Base-by-base conservation (phyloP, 768 basidiomycete species). In the Lentinula sp. region DNA sequence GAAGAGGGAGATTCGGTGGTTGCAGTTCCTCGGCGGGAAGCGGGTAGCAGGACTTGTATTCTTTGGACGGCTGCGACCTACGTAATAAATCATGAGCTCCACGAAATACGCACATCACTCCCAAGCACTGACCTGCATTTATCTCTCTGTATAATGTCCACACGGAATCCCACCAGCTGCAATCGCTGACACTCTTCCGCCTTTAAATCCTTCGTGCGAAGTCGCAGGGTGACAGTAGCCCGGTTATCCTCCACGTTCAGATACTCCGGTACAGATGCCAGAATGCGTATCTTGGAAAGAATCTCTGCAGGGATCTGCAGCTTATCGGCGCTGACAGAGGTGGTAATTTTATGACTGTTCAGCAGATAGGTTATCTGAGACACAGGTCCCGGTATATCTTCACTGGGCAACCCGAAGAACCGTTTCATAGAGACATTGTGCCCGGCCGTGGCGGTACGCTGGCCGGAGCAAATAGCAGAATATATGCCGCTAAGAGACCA, bases 141-240 rank as follows among this genome's bases (percentile, higher is more conserved):
- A 66, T 93, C 91, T 43, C 74, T 71, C 63, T 94, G 91, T 37
- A 81, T 70, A 33, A 91, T 65, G 59, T 87, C 79, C 5, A 87
- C 70, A 6, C 76, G 72, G 62, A 93, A 80, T 6, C 77, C 81
- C 28, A 78, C 75, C 18, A 91, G 67, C 60, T 81, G 83, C 15
- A 94, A 69, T 46, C 79, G 79, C 63, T 79, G 74, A 66, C 86
- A 81, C 39, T 85, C 75, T 6, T 71, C 74, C 35, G 73, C 73
- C 1, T 77, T 67, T 60, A 90, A 68, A 59, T 77, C 79, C 57
- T 81, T 76, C 13, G 85, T 81, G 20, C 86, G 82, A 49, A 93
- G 67, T 37, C 86, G 82, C 35, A 93, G 64, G 12, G 78, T 72
- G 53, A 93, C 73, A 0, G 87, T 81, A 33, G 93, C 59, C 3